A percentile compares a stretch with the other conserved stretches of the same genome.
These are phyloP conservation scores for Ogataea pignaliae DNA, from an alignment of 805 yeast species.

Conservation along the genomic window DNA sequence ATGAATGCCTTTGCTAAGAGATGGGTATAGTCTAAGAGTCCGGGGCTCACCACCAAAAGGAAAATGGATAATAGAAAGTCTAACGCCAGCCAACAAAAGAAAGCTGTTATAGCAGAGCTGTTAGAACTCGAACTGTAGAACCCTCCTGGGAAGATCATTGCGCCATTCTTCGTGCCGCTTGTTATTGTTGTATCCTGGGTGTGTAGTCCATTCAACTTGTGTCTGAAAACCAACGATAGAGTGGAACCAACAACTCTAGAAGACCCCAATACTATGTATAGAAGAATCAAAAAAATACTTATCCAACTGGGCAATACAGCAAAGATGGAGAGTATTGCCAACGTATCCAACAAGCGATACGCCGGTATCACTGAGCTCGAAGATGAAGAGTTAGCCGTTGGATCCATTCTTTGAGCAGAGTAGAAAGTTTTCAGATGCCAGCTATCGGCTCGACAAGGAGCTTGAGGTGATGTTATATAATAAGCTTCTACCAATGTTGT, in stretches of 20 bases:
- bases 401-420: too few relatives aligned
- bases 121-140: background rate
- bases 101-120: background rate
- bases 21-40: conserved; percentile 22
- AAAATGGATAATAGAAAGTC: conserved; percentile 17
- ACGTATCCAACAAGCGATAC: conserved; percentile 25
- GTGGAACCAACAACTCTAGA: conserved; percentile 24
- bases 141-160: background rate
- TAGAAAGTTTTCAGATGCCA: too few relatives aligned
- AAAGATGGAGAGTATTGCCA: conserved; percentile 25
- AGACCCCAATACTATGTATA: conserved; percentile 24
- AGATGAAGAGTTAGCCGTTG: background rate
- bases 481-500: too few relatives aligned
- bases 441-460: too few relatives aligned
- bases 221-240: conserved; percentile 23
- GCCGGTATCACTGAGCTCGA: conserved; percentile 14
- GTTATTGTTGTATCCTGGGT: conserved; percentile 1
- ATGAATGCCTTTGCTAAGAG: conserved; percentile 30
- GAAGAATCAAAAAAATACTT: conserved; percentile 15
- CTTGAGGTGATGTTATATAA: too few relatives aligned
- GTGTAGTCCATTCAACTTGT: conserved; percentile 19
- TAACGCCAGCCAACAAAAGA: conserved; percentile 11
- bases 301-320: conserved; percentile 26
- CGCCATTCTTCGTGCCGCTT: background rate
- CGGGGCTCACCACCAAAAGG: conserved; percentile 20